Evolutionary conservation across 306 rosid genomes (phyloP).

Genomic region (Malus orientalis): DNA sequence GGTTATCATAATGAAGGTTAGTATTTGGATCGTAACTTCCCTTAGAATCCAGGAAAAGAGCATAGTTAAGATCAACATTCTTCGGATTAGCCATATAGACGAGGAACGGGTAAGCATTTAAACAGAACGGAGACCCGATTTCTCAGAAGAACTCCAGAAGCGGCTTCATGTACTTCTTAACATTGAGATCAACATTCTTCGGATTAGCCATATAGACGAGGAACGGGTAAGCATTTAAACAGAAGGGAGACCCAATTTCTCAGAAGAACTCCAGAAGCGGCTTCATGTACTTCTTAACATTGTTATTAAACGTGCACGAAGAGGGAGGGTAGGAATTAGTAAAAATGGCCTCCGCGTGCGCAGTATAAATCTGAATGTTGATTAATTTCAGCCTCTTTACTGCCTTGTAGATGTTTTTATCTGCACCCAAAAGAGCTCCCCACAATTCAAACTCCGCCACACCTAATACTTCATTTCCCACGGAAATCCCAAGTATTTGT

Average conservation of each 20-base stretch:
- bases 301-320: conserved; percentile 55
- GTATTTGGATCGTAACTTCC: conserved; percentile 66
- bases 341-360: conserved; percentile 73
- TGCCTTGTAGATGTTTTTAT: conserved; percentile 69
- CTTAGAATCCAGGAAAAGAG: conserved; percentile 64
- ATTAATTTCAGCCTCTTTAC: conserved; percentile 44
- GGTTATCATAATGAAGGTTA: conserved; percentile 73
- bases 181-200: conserved; percentile 14
- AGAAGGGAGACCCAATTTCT: conserved; percentile 75
- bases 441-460: conserved; percentile 37
- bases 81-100: conserved; percentile 58
- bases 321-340: conserved; percentile 78
- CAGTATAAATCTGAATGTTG: conserved; percentile 61
- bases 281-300: conserved; percentile 67
- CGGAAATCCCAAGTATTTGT: conserved; percentile 68
- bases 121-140: conserved; percentile 81
- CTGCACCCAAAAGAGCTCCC: conserved; percentile 75
- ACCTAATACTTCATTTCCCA: conserved; percentile 85
- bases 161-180: conserved; percentile 77
- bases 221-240: conserved; percentile 82
- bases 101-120: conserved; percentile 79
- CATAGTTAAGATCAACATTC: conserved; percentile 62
- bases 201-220: conserved; percentile 60
- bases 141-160: conserved; percentile 64
- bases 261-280: conserved; percentile 70